Base-by-base conservation (phyloP, 2,329 filamentous ascomycete species). In the Elsinoe necatrix region DNA sequence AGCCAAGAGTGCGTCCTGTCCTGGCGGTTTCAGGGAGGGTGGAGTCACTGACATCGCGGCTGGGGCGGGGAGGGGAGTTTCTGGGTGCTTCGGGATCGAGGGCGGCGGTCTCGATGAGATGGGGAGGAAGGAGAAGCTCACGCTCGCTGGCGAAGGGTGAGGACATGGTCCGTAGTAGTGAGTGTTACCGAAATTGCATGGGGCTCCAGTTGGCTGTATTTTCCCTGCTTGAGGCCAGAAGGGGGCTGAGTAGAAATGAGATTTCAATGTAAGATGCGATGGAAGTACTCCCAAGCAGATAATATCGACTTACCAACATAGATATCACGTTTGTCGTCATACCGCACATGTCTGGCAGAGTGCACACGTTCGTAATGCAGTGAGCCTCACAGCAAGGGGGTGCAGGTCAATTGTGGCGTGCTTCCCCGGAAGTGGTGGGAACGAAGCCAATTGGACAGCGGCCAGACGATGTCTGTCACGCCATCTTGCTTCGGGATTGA, bases 11-110 rank as follows among this genome's bases (percentile, higher is more conserved):
- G 18, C 83, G 75, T 1, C 82, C 82, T 20, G 77, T 69, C 0
- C 75, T 74, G 0, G 80, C 79, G 1, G 80, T 80, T 62, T 84
- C 82, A 1, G 78, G 81, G 0, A 84, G 65, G 4, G 82, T 77
- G 59, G 80, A 77, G 61, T 83, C 78, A 63, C 84, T 80, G 58
- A 84, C 37, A 47, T 61, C 58, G 14, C 29, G 50, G 47, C 9
- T 31, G 12, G 47, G n/a, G 16, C 20, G 41, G 20, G 41, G 23
- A 25, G 41, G 41, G 41, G 41, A 8, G 41, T 21, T 9, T 45
- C 25, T 45, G 41, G 41, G 41, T 9, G 41, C 41, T 45, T 45
- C 41, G 21, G 23, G 41, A 20, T 45, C 41, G 41, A 25, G 18
- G 41, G 41, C n/a, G 39, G 39, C 20, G 39, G 39, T n/a, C 4